These are phyloP conservation scores for Zygosaccharomyces siamensis DNA, from an alignment of 805 yeast genomes.

Conservation along the genomic window DNA sequence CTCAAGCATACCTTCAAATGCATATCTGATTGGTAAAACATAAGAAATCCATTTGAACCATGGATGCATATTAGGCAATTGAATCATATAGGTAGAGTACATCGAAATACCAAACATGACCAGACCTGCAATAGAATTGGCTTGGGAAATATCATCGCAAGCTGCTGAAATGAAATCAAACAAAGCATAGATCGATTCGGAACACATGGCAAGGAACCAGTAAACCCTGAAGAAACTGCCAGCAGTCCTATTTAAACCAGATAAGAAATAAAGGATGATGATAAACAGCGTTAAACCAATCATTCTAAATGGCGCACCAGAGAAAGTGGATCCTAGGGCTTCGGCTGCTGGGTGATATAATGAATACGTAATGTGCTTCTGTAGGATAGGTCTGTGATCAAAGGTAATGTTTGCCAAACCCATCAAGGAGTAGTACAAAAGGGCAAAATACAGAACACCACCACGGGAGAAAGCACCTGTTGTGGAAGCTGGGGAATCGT, in stretches of 20 bases:
- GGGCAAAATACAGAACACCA: slow-evolving; percentile 56
- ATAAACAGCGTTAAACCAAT: slow-evolving; percentile 42
- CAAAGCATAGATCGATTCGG: slow-evolving; percentile 33
- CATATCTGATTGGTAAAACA: slow-evolving; percentile 48
- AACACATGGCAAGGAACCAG: slow-evolving; percentile 35
- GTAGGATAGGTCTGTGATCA: slow-evolving; percentile 53
- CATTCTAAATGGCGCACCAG: slow-evolving; percentile 61
- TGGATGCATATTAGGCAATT: slow-evolving; percentile 51
- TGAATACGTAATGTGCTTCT: slow-evolving; percentile 67
- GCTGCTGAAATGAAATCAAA: slow-evolving; percentile 52
- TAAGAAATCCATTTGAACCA: slow-evolving; percentile 65
- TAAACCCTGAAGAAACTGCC: slow-evolving; percentile 52
- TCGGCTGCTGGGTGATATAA: slow-evolving; percentile 73
- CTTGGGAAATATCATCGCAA: slow-evolving; percentile 45
- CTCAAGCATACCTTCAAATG: slow-evolving; percentile 56
- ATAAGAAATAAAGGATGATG: slow-evolving; percentile 53
- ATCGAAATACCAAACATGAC: slow-evolving; percentile 44
- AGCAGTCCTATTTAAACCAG: slow-evolving; percentile 44
- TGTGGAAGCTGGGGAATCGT: slow-evolving; percentile 46
- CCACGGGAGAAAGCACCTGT: slow-evolving; percentile 60
- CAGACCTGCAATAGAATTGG: slow-evolving; percentile 54
- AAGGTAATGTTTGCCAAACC: slow-evolving; percentile 47
- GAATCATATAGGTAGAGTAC: slow-evolving; percentile 62
- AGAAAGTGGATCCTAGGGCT: slow-evolving; percentile 55
- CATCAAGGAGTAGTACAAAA: slow-evolving; percentile 49